These are phyloP conservation scores for Cichorium intybus DNA, from an alignment of 140 eudicot species.

Conservation along the genomic window DNA sequence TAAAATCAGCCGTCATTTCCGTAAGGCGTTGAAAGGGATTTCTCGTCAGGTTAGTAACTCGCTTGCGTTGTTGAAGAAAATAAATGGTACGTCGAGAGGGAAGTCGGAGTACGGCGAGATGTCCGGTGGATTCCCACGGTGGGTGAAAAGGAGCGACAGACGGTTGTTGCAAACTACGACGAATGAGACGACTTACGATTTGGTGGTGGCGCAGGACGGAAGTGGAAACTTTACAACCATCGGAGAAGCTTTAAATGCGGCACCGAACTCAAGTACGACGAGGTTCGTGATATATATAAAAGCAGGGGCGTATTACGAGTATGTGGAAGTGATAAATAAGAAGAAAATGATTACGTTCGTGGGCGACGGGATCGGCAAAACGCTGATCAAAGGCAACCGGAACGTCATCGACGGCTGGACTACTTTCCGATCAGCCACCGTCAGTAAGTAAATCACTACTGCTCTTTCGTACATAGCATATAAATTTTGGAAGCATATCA, in stretches of 20 bases:
- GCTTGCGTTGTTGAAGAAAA: conserved; percentile 53
- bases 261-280: conserved; percentile 37
- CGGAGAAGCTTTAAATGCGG: conserved; percentile 50
- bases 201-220: conserved; percentile 58
- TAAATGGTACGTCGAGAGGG: conserved; percentile 28
- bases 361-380: conserved; percentile 64
- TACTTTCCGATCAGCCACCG: conserved; percentile 53
- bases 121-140: conserved; percentile 49
- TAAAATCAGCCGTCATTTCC: conserved; percentile 42
- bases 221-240: conserved; percentile 53
- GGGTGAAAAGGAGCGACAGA: conserved; percentile 58
- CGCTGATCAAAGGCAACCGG: conserved; percentile 50
- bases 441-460: conserved; percentile 36
- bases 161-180: conserved; percentile 43
- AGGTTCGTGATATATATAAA: conserved; percentile 49
- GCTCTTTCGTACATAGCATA: not conserved
- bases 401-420: conserved; percentile 57
- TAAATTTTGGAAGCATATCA: not conserved
- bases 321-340: conserved; percentile 38
- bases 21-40: conserved; percentile 44
- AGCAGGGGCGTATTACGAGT: conserved; percentile 52
- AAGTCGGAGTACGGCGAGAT: conserved; percentile 36
- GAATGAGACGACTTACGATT: conserved; percentile 35
- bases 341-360: conserved; percentile 42
- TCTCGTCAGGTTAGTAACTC: conserved; percentile 63